phyloP scores from a whole-genome alignment of 805 yeast genomes.

The Candida krabiensis region DNA sequence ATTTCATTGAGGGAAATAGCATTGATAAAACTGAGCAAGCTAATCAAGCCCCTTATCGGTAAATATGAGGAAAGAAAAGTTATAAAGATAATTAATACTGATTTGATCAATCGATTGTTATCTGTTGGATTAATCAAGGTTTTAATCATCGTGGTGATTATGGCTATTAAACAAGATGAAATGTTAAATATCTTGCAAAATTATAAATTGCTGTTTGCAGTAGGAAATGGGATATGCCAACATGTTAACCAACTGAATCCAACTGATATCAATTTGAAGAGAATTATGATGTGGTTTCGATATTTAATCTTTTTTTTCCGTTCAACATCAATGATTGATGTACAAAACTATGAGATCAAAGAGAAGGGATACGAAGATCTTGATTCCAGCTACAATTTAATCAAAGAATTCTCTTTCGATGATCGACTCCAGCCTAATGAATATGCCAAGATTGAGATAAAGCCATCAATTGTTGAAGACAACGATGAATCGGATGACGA shows the following conservation, averaged over 20 bases:
- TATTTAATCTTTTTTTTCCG: constrained; percentile 39
- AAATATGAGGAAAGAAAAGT: constrained; percentile 10
- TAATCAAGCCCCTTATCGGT: constrained; percentile 20
- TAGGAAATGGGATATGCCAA: constrained; percentile 25
- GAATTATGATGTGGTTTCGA: constrained; percentile 32
- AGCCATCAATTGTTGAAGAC: constrained; percentile 12
- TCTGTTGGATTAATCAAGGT: constrained; percentile 26
- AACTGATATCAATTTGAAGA: constrained; percentile 21
- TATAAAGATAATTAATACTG: constrained; percentile 9
- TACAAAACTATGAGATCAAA: constrained; percentile 44
- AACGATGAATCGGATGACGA: constrained; percentile 18
- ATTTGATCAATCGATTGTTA: constrained; percentile 20
- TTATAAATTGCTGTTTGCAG: constrained; percentile 24
- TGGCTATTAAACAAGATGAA: constrained; percentile 33
- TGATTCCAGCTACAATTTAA: constrained; percentile 29
- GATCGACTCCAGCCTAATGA: constrained; percentile 27
- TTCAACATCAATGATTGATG: constrained; percentile 50
- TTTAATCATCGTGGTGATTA: constrained; percentile 24
- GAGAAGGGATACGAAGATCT: constrained; percentile 46
- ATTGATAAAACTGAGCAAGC: constrained; percentile 17
- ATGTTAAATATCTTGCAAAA: constrained; percentile 27
- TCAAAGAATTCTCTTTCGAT: constrained; percentile 23
- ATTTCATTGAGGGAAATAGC: constrained; percentile 29
- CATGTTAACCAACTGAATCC: constrained; percentile 10
- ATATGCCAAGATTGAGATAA: constrained; percentile 28